Conservation (phyloP, 805 yeast genomes). For the Monosporozyma aerobia region DNA sequence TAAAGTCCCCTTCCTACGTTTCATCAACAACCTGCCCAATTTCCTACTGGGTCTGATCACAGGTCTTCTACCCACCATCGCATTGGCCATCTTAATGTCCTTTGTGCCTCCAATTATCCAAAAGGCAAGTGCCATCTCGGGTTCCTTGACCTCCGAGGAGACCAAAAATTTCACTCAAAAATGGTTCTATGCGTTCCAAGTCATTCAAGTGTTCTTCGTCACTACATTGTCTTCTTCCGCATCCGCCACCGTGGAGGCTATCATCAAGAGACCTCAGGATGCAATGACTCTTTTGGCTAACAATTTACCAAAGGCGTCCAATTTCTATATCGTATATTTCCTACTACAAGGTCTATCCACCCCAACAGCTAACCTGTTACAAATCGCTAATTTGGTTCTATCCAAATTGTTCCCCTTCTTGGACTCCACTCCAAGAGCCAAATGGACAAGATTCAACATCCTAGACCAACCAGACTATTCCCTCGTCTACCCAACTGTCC, state of each 20-base stretch:
- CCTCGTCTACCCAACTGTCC: constrained; percentile 66
- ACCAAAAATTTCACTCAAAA: constrained; percentile 77
- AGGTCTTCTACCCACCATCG: constrained; percentile 74
- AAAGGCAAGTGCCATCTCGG: constrained; percentile 64
- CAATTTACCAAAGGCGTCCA: constrained; percentile 81
- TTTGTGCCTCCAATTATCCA: constrained; percentile 79
- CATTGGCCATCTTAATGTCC: constrained; percentile 75
- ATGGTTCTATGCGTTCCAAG: constrained; percentile 86
- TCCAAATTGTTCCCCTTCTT: constrained; percentile 65
- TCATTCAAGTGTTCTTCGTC: constrained; percentile 80
- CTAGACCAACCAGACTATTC: constrained; percentile 73
- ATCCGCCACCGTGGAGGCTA: constrained; percentile 60
- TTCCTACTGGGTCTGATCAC: constrained; percentile 75
- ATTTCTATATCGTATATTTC: constrained; percentile 79
- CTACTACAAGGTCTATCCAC: constrained; percentile 71
- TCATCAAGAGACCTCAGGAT: constrained; percentile 51
- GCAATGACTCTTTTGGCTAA: constrained; percentile 71
- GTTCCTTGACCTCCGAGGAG: constrained; percentile 59
- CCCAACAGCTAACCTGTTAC: constrained; percentile 69
- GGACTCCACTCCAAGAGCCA: constrained; percentile 85
- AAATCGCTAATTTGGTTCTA: constrained; percentile 62
- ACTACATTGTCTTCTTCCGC: constrained; percentile 78
- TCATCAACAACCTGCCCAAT: constrained; percentile 65
- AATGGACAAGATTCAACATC: constrained; percentile 67
- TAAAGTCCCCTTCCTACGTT: constrained; percentile 64